Conservation (phyloP, 768 basidiomycete genomes). For the Kwoniella botswanensis region DNA sequence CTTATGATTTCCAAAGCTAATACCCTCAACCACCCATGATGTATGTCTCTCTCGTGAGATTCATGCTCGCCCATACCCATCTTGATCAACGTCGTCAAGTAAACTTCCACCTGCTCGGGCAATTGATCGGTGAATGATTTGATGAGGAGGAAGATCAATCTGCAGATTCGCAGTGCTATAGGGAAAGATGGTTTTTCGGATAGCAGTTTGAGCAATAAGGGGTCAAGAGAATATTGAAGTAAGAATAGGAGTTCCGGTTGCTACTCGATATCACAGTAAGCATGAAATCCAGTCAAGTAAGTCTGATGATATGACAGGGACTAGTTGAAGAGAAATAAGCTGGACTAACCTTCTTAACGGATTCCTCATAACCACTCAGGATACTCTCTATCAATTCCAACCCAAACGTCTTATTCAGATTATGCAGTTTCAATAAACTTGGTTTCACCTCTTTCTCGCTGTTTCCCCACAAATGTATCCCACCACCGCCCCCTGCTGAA, state of each 20-base stretch:
- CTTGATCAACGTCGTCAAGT: slow-evolving; percentile 67
- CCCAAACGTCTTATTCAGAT: slow-evolving; percentile 88
- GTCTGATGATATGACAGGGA: too few species aligned
- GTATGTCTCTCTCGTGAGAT: slow-evolving; percentile 36
- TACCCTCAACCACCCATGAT: slow-evolving; percentile 77
- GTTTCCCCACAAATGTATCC: slow-evolving; percentile 31
- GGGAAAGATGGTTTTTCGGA: slow-evolving; percentile 82
- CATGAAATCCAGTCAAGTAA: too few species aligned
- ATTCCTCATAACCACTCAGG: slow-evolving; percentile 63
- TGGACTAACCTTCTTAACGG: slow-evolving; percentile 64
- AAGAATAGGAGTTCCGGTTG: slow-evolving; percentile 82
- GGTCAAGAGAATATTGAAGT: slow-evolving; percentile 87
- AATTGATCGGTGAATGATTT: slow-evolving; percentile 87
- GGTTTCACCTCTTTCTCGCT: slow-evolving; percentile 67
- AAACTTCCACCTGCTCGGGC: slow-evolving; percentile 81
- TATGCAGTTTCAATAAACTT: slow-evolving; percentile 77
- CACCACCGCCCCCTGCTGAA: slow-evolving; percentile 17
- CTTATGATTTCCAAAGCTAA: slow-evolving; percentile 90
- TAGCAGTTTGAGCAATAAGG: slow-evolving; percentile 81
- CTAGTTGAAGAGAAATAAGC: slow-evolving; percentile 22
- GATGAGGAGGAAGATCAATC: slow-evolving; percentile 89
- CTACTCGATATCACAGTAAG: slow-evolving; percentile 59
- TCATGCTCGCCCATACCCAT: slow-evolving; percentile 59
- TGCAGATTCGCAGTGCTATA: slow-evolving; percentile 83
- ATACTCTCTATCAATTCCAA: slow-evolving; percentile 98